Evolutionary conservation across 441 rosid species (phyloP).

Genomic region (Adansonia gregorii): DNA sequence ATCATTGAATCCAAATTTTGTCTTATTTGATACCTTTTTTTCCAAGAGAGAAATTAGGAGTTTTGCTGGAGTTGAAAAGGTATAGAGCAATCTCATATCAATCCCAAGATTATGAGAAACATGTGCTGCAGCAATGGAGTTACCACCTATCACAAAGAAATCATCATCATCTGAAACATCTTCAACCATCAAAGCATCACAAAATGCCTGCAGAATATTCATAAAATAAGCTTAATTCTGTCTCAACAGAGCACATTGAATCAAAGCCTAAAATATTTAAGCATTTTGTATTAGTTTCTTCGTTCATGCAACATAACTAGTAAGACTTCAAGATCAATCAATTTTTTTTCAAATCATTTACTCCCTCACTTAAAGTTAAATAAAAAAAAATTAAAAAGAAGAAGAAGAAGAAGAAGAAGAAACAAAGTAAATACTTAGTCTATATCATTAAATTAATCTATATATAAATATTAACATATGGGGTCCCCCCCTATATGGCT

Average conservation of each 20-base stretch:
- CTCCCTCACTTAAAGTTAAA: not conserved
- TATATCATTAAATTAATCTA: not conserved
- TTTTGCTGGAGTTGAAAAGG: conserved; percentile 69
- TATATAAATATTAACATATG: not conserved
- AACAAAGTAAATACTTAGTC: not conserved
- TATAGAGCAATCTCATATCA: conserved; percentile 75
- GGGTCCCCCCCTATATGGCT: not conserved
- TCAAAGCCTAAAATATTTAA: conserved; percentile 5
- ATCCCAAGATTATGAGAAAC: conserved; percentile 78
- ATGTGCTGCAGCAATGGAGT: conserved; percentile 88
- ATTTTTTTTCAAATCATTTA: not conserved
- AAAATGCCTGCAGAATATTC: conserved; percentile 63
- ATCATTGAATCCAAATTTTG: conserved; percentile 34
- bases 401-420: not conserved
- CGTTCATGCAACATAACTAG: not conserved
- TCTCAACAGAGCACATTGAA: not conserved
- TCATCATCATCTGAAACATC: conserved; percentile 70
- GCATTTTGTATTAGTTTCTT: conserved; percentile 4
- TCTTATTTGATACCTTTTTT: conserved; percentile 36
- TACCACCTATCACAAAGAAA: conserved; percentile 87
- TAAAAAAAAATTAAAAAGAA: not conserved
- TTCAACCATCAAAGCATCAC: conserved; percentile 68
- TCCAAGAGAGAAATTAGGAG: conserved; percentile 56
- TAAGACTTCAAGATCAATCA: not conserved
- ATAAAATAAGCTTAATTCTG: not conserved